A percentile compares a stretch with the other conserved stretches of the same genome.
Conservation (phyloP, 495 filamentous ascomycete genomes). For the Chaetomium tenue region DNA sequence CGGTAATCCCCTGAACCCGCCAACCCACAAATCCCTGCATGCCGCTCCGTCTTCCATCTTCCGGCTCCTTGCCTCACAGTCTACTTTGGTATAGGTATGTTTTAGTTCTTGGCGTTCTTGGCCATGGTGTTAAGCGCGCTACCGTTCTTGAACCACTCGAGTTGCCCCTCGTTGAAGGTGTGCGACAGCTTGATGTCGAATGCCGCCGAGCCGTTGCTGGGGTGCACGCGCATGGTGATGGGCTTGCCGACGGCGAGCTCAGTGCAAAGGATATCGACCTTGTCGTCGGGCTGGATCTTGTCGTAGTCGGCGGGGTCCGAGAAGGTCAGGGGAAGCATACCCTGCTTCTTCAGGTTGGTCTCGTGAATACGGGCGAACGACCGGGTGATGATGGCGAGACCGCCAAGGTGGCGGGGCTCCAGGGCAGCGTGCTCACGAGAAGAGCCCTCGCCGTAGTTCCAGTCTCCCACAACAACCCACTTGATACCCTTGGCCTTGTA, state of each 20-base stretch:
- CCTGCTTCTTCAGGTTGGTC: slow-evolving; percentile 99
- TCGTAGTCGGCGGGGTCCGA: slow-evolving; percentile 94
- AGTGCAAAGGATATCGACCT: slow-evolving; percentile 85
- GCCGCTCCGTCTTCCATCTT: slow-evolving; percentile 20
- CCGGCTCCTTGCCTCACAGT: slow-evolving; percentile 25
- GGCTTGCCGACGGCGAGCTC: slow-evolving; percentile 92
- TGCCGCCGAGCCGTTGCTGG: slow-evolving; percentile 66
- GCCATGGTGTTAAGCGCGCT: slow-evolving; percentile 98
- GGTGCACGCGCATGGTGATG: slow-evolving; percentile 86
- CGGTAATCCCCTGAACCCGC: slow-evolving; percentile 32
- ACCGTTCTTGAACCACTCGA: slow-evolving; percentile 98
- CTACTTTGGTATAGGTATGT: slow-evolving; percentile 24
- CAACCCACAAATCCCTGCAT: slow-evolving; percentile 20
- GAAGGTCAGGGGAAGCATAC: slow-evolving; percentile 98
- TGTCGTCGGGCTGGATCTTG: slow-evolving; percentile 90
- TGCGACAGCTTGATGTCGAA: slow-evolving; percentile 85
- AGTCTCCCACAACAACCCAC: slow-evolving; percentile 99
- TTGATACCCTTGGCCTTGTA: slow-evolving; percentile 95
- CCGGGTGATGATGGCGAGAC: slow-evolving; percentile 93
- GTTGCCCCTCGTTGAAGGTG: slow-evolving; percentile 96
- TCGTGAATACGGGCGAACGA: slow-evolving; percentile 99
- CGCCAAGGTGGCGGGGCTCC: slow-evolving; percentile 95
- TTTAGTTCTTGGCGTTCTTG: slow-evolving; percentile 51
- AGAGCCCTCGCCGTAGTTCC: slow-evolving; percentile 98
- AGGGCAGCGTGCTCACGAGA: slow-evolving; percentile 98